phyloP scores from a whole-genome alignment of 106 monocot species.

The Agapanthus africanus region DNA sequence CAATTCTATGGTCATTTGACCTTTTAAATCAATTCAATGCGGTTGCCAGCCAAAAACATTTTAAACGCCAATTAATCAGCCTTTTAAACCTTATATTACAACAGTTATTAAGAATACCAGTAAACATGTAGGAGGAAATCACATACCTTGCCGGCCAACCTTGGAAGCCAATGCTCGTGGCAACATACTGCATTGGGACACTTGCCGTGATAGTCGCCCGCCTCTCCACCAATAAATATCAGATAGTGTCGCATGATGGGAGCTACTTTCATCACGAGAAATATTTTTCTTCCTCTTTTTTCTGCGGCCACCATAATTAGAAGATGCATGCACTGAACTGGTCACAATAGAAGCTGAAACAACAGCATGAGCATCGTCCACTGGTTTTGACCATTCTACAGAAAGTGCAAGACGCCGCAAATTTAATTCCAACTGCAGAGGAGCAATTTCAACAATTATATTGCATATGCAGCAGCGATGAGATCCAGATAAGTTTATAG shows the following conservation, averaged over 20 bases:
- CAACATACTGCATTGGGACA: slow-evolving; percentile 74
- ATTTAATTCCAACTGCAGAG: slow-evolving; percentile 76
- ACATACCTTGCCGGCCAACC: slow-evolving; percentile 87
- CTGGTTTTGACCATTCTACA: slow-evolving; percentile 68
- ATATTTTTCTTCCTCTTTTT: slow-evolving; percentile 39
- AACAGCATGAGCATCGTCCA: slow-evolving; percentile 44
- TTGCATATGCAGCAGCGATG: not conserved
- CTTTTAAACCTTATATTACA: too few species aligned
- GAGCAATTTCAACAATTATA: not conserved
- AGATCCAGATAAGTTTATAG: not conserved
- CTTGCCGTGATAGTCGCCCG: slow-evolving; percentile 64
- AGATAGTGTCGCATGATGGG: slow-evolving; percentile 24
- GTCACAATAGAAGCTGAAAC: slow-evolving; percentile 57
- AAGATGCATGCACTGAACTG: slow-evolving; percentile 20
- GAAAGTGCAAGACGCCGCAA: slow-evolving; percentile 70
- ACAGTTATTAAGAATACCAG: too few species aligned
- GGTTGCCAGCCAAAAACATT: too few species aligned
- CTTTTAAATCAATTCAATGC: too few species aligned
- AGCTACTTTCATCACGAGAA: slow-evolving; percentile 14
- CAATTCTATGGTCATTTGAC: too few species aligned
- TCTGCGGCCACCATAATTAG: too few species aligned
- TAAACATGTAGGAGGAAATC: too few species aligned
- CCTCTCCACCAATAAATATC: slow-evolving; percentile 89
- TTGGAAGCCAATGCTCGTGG: slow-evolving; percentile 59
- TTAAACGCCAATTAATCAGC: too few species aligned